phyloP scores from a whole-genome alignment of 371 early-diverging fungal genomes.

The Syncephalastrum monosporum region DNA sequence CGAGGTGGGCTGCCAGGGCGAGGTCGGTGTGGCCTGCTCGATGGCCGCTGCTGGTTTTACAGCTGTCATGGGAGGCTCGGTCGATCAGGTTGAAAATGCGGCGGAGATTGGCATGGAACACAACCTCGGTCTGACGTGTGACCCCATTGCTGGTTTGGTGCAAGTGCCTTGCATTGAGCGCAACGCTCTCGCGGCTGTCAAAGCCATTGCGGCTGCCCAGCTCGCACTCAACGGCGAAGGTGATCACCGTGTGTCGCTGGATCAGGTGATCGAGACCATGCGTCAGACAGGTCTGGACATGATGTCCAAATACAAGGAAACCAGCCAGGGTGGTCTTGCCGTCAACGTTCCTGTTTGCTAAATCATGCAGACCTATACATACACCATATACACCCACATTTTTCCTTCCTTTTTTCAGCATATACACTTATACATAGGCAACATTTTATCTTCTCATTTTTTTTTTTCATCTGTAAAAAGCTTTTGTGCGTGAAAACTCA shows the following conservation, averaged over 20 bases:
- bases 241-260: conserved; percentile 83
- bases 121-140: conserved; percentile 92
- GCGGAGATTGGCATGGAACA: conserved; percentile 98
- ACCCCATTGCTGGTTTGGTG: conserved; percentile 91
- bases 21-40: conserved; percentile 90
- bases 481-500: no score
- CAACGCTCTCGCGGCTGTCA: conserved; percentile 93
- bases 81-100: conserved; percentile 90
- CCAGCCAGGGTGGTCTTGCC: conserved; percentile 90
- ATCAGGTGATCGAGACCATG: conserved; percentile 97
- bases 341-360: conserved; percentile 88
- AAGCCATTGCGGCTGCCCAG: conserved; percentile 94
- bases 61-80: conserved; percentile 93
- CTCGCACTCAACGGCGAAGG: conserved; percentile 93
- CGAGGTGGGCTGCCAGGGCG: conserved; percentile 94
- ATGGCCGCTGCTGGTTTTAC: conserved; percentile 96
- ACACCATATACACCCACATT: no score
- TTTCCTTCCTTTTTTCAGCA: no score
- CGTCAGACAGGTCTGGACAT: conserved; percentile 91
- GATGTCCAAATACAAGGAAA: conserved; percentile 96
- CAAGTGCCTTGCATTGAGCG: conserved; percentile 97
- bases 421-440: no score
- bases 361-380: conserved; percentile 1
- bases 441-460: no score
- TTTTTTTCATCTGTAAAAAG: no score